phyloP scores from a whole-genome alignment of 1,139 yeast species.

The Candida tetrigidarum region DNA sequence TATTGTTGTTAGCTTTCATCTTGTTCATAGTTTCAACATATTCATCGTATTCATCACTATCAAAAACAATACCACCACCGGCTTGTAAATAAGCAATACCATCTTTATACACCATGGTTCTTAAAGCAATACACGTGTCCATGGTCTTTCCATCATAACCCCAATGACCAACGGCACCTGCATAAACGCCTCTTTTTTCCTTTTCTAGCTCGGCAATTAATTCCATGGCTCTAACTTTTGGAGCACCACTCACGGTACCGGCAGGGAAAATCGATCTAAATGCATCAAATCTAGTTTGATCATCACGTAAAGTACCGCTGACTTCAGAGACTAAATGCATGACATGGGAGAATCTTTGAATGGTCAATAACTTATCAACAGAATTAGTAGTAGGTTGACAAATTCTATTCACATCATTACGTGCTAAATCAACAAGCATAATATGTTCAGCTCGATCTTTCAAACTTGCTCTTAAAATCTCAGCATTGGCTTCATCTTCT shows the following conservation, averaged over 20 bases:
- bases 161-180: constrained; percentile 99
- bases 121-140: constrained; percentile 97
- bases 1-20: constrained; percentile 90
- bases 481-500: constrained; percentile 87
- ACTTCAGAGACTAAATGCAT: constrained; percentile 97
- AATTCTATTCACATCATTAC: constrained; percentile 94
- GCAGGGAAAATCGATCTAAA: constrained; percentile 98
- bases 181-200: constrained; percentile 95
- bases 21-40: constrained; percentile 96
- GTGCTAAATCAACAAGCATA: constrained; percentile 96
- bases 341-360: constrained; percentile 96
- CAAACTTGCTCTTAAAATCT: constrained; percentile 70
- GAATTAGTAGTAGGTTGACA: constrained; percentile 83
- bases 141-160: constrained; percentile 89
- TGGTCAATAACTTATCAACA: constrained; percentile 86
- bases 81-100: constrained; percentile 94
- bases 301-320: constrained; percentile 84
- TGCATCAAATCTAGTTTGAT: constrained; percentile 91
- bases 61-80: constrained; percentile 97
- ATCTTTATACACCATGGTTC: constrained; percentile 95
- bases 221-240: constrained; percentile 97
- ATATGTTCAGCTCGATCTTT: constrained; percentile 98
- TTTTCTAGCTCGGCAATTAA: constrained; percentile 85
- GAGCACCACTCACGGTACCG: constrained; percentile 98
- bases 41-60: constrained; percentile 94